Base-by-base conservation (phyloP, 192 early-diverging fungal genomes). In the Physocladia obscura region DNA sequence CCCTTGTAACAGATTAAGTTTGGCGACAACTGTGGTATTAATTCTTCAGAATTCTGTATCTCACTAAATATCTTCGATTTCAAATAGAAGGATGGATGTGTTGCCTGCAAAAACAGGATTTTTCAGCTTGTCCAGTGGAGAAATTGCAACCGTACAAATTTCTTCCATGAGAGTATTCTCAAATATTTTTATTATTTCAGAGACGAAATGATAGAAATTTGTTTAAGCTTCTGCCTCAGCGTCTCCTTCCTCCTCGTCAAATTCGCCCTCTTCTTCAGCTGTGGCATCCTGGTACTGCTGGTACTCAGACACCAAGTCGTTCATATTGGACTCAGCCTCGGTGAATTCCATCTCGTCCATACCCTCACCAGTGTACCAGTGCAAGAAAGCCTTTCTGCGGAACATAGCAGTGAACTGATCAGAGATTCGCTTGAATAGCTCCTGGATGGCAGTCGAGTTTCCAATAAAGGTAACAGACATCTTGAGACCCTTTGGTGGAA, bases 271-370 rank as follows among this genome's bases (percentile, higher is more conserved):
- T 71, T 85, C 83, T 58, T 85, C 81, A 48, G 77, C 79, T 24
- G 79, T 76, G 21, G 82, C 82, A 37, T 84, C 77, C 61, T 85
- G 84, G 71, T 85, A 85, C 62, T 98, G 96, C 82, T 97, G 94
- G 89, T 98, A 98, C 81, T 98, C 95, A 63, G 92, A 94, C 48
- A 98, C 91, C 63, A 98, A 84, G 79, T 98, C 96, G 85, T 94
- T 94, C 93, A 98, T 94, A 89, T 98, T 98, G 80, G 89, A 91
- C 76, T 88, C 90, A 58, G 90, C 94, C 77, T 95, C 94, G 70
- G 94, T 93, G 81, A 95, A 95, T 76, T 95, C 94, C 89, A 94
- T 92, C 82, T 94, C 92, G 67, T 95, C 93, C 93, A 95, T 94
- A 60, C 93, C 93, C 77, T 94, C 92, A 58, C 89, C 91, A 78